These are phyloP conservation scores for Yamadazyma pseudoaaseri DNA, from an alignment of 1,139 yeast species.

Conservation along the genomic window DNA sequence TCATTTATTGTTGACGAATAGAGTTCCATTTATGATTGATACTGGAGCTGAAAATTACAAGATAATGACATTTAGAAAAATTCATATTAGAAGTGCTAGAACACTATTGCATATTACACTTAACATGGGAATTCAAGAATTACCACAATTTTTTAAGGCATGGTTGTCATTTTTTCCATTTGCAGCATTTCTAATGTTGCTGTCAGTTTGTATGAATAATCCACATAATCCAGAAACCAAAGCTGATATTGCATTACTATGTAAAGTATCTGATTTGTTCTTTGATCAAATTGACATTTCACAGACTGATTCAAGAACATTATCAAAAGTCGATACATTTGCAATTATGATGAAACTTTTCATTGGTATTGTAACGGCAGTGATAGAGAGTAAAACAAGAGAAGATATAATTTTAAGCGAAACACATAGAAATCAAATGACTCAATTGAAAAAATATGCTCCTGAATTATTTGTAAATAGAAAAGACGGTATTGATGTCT, in stretches of 20 bases:
- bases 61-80: slow-evolving; percentile 22
- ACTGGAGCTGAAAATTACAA: slow-evolving; percentile 18
- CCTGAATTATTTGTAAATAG: slow-evolving; percentile 12
- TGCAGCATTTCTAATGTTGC: slow-evolving; percentile 33
- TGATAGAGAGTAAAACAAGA: slow-evolving; percentile 12
- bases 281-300: slow-evolving; percentile 6
- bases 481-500: slow-evolving; percentile 1
- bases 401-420: slow-evolving; percentile 1
- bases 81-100: slow-evolving; percentile 37
- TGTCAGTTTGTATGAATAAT: slow-evolving; percentile 32
- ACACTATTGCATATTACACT: slow-evolving; percentile 30
- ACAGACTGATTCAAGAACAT: background rate
- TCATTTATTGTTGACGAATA: slow-evolving; percentile 36
- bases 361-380: slow-evolving; percentile 20
- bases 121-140: slow-evolving; percentile 10
- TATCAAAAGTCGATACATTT: slow-evolving; percentile 3
- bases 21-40: slow-evolving; percentile 29
- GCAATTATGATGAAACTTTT: slow-evolving; percentile 21
- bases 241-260: slow-evolving; percentile 30
- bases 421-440: slow-evolving; percentile 8
- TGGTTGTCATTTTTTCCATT: slow-evolving; percentile 37
- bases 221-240: slow-evolving; percentile 28
- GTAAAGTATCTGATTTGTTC: slow-evolving; percentile 22
- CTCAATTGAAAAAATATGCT: slow-evolving; percentile 7
- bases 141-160: slow-evolving; percentile 19